Conservation (phyloP, 2,329 filamentous ascomycete species). For the Hortaea sp. region DNA sequence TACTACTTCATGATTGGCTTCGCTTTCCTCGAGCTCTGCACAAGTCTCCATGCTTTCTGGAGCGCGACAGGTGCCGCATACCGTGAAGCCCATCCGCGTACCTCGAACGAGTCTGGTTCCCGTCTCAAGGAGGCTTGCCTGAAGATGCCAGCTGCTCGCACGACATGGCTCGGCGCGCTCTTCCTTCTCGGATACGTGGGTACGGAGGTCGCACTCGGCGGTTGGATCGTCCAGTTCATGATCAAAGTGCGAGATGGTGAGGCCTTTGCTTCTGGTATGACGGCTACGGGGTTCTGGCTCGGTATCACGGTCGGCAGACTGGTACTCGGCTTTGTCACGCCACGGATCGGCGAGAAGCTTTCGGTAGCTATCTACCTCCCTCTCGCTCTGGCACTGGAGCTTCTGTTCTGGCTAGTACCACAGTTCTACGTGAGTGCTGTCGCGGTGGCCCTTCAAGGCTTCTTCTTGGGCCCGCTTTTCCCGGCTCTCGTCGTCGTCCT, state of each 20-base stretch:
- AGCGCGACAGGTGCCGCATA: conserved; percentile 48
- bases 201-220: conserved; percentile 63
- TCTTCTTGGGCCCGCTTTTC: conserved; percentile 72
- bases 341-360: conserved; percentile 59
- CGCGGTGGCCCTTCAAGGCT: conserved; percentile 61
- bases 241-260: conserved; percentile 60
- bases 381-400: conserved; percentile 52
- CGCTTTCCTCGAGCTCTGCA: conserved; percentile 45
- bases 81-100: conserved; percentile 39
- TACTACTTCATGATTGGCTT: conserved; percentile 64
- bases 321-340: conserved; percentile 65
- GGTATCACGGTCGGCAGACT: conserved; percentile 68
- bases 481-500: conserved; percentile 63
- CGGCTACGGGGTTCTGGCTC: conserved; percentile 73
- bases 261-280: conserved; percentile 63
- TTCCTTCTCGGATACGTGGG: conserved; percentile 76
- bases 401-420: conserved; percentile 75
- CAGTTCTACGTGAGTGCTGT: conserved; percentile 64
- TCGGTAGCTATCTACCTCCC: conserved; percentile 52
- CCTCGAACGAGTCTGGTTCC: conserved; percentile 36
- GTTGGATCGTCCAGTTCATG: conserved; percentile 84
- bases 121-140: conserved; percentile 42
- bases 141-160: conserved; percentile 35
- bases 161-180: conserved; percentile 62
- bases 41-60: conserved; percentile 53